phyloP scores from a whole-genome alignment of 768 basidiomycete species.

The Kwoniella europaea region DNA sequence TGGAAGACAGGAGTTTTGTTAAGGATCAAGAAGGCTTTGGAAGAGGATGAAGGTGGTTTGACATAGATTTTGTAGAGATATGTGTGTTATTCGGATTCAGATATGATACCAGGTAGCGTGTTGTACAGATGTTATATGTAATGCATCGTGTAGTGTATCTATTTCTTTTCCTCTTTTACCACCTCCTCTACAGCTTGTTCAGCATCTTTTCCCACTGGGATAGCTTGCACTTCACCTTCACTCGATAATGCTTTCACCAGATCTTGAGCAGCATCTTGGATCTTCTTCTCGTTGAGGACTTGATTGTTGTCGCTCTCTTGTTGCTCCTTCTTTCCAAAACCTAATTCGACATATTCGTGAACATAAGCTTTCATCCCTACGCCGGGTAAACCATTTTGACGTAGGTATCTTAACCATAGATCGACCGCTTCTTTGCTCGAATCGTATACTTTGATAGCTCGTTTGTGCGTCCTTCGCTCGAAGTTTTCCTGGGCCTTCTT shows the following conservation, averaged over 20 bases:
- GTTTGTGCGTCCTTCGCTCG: slow-evolving; percentile 78
- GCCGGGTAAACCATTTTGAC: slow-evolving; percentile 75
- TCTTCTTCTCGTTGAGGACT: slow-evolving; percentile 14
- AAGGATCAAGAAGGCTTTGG: slow-evolving; percentile 82
- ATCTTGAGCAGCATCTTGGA: slow-evolving; percentile 25
- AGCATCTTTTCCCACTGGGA: neutral
- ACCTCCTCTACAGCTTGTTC: slow-evolving; percentile 10
- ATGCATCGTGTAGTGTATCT: slow-evolving; percentile 1
- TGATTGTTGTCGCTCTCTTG: slow-evolving; percentile 15
- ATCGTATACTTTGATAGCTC: slow-evolving; percentile 89
- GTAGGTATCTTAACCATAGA: slow-evolving; percentile 78
- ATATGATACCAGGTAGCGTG: slow-evolving; percentile 7
- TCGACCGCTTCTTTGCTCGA: slow-evolving; percentile 77
- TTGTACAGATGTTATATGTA: slow-evolving; percentile 15
- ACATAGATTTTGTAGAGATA: slow-evolving; percentile 44
- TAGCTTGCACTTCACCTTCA: slow-evolving; percentile 10
- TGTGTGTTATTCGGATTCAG: neutral
- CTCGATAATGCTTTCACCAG: slow-evolving; percentile 25
- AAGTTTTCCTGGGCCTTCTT: slow-evolving; percentile 98
- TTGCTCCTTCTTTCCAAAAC: slow-evolving; percentile 62
- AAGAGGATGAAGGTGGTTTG: slow-evolving; percentile 64
- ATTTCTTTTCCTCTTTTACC: slow-evolving; percentile 17
- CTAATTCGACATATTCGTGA: slow-evolving; percentile 71
- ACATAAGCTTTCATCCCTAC: slow-evolving; percentile 82
- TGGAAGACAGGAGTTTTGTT: slow-evolving; percentile 93